A percentile compares a stretch with the other conserved stretches of the same genome.
Evolutionary conservation across 805 yeast genomes (phyloP).

Genomic region (Brettanomyces custersianus): DNA sequence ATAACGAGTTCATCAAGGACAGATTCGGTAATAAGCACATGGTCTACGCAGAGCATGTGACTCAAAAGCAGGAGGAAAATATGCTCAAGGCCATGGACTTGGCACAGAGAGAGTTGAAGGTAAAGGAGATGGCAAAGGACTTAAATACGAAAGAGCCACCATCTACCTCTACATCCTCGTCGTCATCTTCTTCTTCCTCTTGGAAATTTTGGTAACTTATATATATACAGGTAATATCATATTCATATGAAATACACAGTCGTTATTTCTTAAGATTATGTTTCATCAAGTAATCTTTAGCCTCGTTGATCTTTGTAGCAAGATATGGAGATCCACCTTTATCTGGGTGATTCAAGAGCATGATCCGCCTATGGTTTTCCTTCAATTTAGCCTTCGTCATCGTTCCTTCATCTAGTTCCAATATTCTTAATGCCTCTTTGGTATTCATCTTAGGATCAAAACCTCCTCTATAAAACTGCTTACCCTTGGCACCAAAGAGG

Average conservation of each 20-base stretch:
- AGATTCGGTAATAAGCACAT: constrained; percentile 51
- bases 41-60: constrained; percentile 62
- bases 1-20: constrained; percentile 51
- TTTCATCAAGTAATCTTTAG: constrained; percentile 70
- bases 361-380: constrained; percentile 72
- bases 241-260: neutral
- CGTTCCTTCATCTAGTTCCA: constrained; percentile 63
- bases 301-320: constrained; percentile 90
- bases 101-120: constrained; percentile 26
- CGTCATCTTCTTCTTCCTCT: too few species aligned
- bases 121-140: constrained; percentile 11
- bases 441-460: constrained; percentile 88
- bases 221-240: neutral
- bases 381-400: constrained; percentile 57
- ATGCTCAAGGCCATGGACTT: constrained; percentile 36
- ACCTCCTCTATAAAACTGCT: constrained; percentile 75
- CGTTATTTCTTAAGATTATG: constrained; percentile 38
- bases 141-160: too few species aligned
- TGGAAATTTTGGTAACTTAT: neutral
- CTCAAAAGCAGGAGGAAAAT: constrained; percentile 60
- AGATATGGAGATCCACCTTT: constrained; percentile 85
- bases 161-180: too few species aligned
- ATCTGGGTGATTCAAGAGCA: constrained; percentile 90
- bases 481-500: constrained; percentile 54
- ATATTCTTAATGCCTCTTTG: constrained; percentile 78